A percentile compares a stretch with the other conserved stretches of the same genome.
phyloP scores from a whole-genome alignment of 441 rosid species.

The Gossypium lobatum region DNA sequence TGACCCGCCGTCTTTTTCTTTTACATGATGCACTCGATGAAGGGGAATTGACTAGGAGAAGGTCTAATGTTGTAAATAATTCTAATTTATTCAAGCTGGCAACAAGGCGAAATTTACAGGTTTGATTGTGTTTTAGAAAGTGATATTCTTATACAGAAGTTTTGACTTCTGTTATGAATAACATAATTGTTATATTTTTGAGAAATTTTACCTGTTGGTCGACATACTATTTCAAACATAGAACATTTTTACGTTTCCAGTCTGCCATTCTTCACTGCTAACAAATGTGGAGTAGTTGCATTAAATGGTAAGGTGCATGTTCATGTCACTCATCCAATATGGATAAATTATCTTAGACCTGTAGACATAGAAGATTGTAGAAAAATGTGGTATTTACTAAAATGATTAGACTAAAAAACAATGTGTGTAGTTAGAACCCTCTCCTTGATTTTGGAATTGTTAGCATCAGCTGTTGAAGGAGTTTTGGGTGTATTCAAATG shows the following conservation, averaged over 20 bases:
- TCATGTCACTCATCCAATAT: slow-evolving; percentile 3
- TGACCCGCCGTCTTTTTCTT: slow-evolving; percentile 80
- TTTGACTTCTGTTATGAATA: slow-evolving; percentile 8
- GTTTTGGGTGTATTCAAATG: slow-evolving; percentile 2
- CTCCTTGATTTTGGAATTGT: slow-evolving; percentile 3
- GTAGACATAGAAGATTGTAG: not conserved
- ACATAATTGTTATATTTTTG: not conserved
- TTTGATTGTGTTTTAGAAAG: slow-evolving; percentile 21
- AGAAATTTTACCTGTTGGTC: not conserved
- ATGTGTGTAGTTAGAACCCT: not conserved
- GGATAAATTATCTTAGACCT: slow-evolving; percentile 3
- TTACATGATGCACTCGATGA: slow-evolving; percentile 72
- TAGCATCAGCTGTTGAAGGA: not conserved
- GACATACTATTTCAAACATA: not conserved
- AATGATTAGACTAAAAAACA: not conserved
- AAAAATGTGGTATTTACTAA: not conserved
- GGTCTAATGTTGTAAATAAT: slow-evolving; percentile 83
- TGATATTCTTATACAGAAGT: slow-evolving; percentile 8
- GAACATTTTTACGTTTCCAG: slow-evolving; percentile 8
- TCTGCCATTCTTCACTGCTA: slow-evolving; percentile 10
- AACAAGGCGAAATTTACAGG: slow-evolving; percentile 66
- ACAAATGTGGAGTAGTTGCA: slow-evolving; percentile 8
- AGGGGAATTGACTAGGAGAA: slow-evolving; percentile 78
- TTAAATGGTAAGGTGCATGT: not conserved
- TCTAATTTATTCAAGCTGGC: slow-evolving; percentile 72